These are phyloP conservation scores for Scedosporium minutisporum DNA, from an alignment of 2,329 filamentous ascomycete species.

Conservation along the genomic window DNA sequence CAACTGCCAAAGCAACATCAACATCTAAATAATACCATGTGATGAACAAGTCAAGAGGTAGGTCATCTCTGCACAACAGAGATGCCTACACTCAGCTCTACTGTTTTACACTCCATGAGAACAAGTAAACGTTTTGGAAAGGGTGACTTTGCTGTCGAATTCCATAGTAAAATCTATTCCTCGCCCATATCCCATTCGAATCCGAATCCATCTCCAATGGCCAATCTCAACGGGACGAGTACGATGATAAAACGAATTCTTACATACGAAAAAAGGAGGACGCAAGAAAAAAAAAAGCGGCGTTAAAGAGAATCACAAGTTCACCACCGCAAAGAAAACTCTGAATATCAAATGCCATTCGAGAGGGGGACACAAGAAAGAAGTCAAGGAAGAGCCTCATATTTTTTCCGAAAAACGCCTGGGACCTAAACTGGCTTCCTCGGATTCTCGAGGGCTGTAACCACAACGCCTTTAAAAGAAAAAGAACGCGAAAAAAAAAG, in stretches of 20 bases:
- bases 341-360: conserved; percentile 4
- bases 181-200: not conserved
- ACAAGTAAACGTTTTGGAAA: too few relatives aligned
- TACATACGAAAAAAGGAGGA: not conserved
- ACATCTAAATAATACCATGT: too few relatives aligned
- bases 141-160: not conserved
- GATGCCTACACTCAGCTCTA: too few relatives aligned
- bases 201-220: not conserved
- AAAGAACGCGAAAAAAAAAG: conserved; percentile 9
- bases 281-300: not conserved
- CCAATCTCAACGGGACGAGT: not conserved
- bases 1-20: too few relatives aligned
- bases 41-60: too few relatives aligned
- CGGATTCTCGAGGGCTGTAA: conserved; percentile 3
- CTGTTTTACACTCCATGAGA: too few relatives aligned
- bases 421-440: not conserved
- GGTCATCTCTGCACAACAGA: not conserved
- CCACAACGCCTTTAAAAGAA: conserved; percentile 15
- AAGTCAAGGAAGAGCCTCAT: not conserved
- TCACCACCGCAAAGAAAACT: not conserved
- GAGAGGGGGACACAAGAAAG: not conserved
- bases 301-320: not conserved
- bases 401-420: not conserved
- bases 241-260: not conserved
- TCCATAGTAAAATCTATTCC: not conserved